Evolutionary conservation across 306 rosid genomes (phyloP).

Genomic region (Quercus cerris): DNA sequence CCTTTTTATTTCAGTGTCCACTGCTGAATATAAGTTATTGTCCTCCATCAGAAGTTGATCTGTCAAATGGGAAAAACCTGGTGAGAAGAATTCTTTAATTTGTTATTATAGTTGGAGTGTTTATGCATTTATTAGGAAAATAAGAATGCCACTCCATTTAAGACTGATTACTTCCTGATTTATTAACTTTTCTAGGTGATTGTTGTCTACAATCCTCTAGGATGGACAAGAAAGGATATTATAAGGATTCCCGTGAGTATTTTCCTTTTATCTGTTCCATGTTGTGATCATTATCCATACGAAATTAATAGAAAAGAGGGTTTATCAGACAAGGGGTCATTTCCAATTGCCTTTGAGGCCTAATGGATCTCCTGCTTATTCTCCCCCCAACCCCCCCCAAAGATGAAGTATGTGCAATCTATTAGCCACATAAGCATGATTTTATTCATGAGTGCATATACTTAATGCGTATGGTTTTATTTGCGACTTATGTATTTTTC

Average conservation of each 20-base stretch:
- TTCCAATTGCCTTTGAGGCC: no score
- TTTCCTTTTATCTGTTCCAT: not conserved
- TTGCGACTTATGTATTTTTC: not conserved
- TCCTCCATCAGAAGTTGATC: slow-evolving; percentile 50
- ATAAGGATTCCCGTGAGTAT: slow-evolving; percentile 48
- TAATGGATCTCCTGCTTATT: no score
- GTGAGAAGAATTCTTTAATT: slow-evolving; percentile 16
- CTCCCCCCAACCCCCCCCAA: no score
- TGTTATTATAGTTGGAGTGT: not conserved
- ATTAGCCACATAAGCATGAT: not conserved
- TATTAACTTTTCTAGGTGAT: slow-evolving; percentile 28
- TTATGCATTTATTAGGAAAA: not conserved
- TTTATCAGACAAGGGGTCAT: no score
- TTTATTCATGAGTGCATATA: not conserved
- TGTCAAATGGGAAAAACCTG: slow-evolving; percentile 46
- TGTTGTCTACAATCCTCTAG: slow-evolving; percentile 52
- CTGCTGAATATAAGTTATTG: slow-evolving; percentile 56
- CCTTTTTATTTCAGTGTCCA: slow-evolving; percentile 38
- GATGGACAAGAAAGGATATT: slow-evolving; percentile 50
- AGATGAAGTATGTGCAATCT: not conserved
- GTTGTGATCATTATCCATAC: not conserved
- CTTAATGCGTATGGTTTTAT: not conserved
- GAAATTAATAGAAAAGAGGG: no score
- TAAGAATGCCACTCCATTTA: not conserved
- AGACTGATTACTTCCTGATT: slow-evolving; percentile 10